Conservation (phyloP, 1,284 basidiomycete species). For the Trichosporon sp. region DNA sequence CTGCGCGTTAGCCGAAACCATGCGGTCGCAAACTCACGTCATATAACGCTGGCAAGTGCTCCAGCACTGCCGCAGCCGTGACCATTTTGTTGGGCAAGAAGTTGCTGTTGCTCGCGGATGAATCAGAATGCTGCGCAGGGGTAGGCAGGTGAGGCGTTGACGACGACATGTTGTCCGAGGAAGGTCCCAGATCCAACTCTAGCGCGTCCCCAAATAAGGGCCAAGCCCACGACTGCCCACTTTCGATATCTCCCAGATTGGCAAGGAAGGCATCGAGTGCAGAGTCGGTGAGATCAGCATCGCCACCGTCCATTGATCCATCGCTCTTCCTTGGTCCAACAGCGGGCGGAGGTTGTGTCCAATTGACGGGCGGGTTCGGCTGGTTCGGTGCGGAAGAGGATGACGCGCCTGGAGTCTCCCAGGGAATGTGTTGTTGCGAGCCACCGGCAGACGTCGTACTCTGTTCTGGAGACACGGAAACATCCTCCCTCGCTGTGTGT, state of each 20-base stretch:
- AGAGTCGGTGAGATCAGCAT: slow-evolving; percentile 11
- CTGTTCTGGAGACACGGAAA: not conserved
- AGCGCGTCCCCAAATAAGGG: slow-evolving; percentile 17
- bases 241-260: slow-evolving; percentile 9
- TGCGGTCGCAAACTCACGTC: slow-evolving; percentile 9
- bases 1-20: slow-evolving; percentile 2
- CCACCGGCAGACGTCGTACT: slow-evolving; percentile 1
- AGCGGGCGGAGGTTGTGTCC: not conserved
- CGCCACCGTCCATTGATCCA: not conserved
- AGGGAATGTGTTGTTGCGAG: slow-evolving; percentile 1
- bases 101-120: not conserved
- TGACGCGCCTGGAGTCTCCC: not conserved
- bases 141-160: slow-evolving; percentile 3
- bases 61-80: slow-evolving; percentile 18
- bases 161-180: not conserved
- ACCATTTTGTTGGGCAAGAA: slow-evolving; percentile 18
- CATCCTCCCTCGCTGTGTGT: not conserved
- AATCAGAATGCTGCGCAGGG: not conserved
- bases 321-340: not conserved
- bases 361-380: not conserved
- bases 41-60: slow-evolving; percentile 18
- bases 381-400: not conserved
- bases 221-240: slow-evolving; percentile 16
- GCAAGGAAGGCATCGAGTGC: slow-evolving; percentile 19
- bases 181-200: slow-evolving; percentile 14